Base-by-base conservation (phyloP, 202 grass and related monocot genomes). In the Dendrocalamus latiflorus region DNA sequence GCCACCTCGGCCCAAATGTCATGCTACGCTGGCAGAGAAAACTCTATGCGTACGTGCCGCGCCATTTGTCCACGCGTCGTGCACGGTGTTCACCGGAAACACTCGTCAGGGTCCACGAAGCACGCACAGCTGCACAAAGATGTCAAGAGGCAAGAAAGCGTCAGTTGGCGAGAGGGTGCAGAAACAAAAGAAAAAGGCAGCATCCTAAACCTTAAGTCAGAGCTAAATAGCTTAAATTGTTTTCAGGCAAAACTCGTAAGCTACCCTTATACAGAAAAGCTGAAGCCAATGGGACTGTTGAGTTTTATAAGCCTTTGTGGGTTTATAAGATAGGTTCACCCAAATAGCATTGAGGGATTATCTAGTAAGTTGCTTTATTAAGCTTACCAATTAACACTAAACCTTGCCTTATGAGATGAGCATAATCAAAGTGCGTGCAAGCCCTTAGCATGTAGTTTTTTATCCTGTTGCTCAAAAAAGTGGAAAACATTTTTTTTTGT, bases 101-200 rank as follows among this genome's bases (percentile, higher is more conserved):
- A 39, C 64, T 54, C 9, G 59, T 59, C 68, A 61, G 47, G n/a
- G 55, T 70, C 65, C 47, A 65, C 45, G n/a, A 89, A 81, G 65
- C 70, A 43, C 60, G 45, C 78, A 17, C 67, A 44, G 71, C n/a
- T n/a, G n/a, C n/a, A n/a, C n/a, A n/a, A n/a, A n/a, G n/a, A n/a
- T n/a, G n/a, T n/a, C n/a, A n/a, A 36, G 18, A 8, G 54, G 57
- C 48, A 88, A 79, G 30, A 65, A 68, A 75, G 72, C 18, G 75
- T 64, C 4, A 43, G 53, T 41, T 56, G 74, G 83, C 45, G 21
- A 25, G 62, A 74, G 86, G 48, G 81, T 69, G 72, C 50, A 76
- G 78, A 75, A 72, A 84, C 50, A 65, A 11, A 41, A 57, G 4
- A 57, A 81, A 48, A 39, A 17, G 60, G 80, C 65, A 14, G 63